phyloP scores from a whole-genome alignment of 495 filamentous ascomycete genomes.

The Aspergillus homomorphus region DNA sequence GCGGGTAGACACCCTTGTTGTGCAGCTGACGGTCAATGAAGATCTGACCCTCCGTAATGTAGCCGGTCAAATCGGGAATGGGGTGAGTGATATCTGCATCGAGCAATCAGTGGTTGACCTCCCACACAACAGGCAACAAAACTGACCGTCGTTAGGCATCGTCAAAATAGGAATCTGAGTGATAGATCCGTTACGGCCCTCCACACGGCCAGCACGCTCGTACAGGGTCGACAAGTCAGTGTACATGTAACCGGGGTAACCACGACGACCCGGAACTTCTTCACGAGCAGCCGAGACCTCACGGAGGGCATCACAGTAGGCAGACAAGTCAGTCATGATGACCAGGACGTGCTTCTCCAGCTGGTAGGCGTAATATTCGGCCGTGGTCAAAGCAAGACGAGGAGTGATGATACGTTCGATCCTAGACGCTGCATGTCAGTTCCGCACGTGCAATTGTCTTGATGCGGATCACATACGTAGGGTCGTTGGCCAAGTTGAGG shows the following conservation, averaged over 20 bases:
- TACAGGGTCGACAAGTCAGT: constrained; percentile 99
- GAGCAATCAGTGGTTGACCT: constrained; percentile 10
- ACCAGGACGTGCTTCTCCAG: constrained; percentile 99
- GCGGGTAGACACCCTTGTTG: constrained; percentile 97
- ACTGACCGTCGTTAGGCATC: constrained; percentile 93
- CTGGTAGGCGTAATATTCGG: constrained; percentile 99
- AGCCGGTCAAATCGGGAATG: constrained; percentile 97
- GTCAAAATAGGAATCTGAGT: constrained; percentile 98
- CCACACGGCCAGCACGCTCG: constrained; percentile 97
- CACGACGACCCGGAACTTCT: constrained; percentile 98
- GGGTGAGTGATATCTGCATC: constrained; percentile 91
- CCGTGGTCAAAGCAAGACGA: constrained; percentile 95
- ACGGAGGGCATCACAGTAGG: constrained; percentile 98
- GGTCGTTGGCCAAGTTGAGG: constrained; percentile 98
- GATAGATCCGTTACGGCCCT: constrained; percentile 96
- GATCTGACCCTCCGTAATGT: constrained; percentile 99
- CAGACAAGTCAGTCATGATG: constrained; percentile 95
- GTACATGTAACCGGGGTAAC: constrained; percentile 99
- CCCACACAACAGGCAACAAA: not conserved
- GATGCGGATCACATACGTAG: constrained; percentile 64
- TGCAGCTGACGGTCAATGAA: constrained; percentile 91
- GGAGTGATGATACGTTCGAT: constrained; percentile 99
- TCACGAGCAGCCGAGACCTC: constrained; percentile 97
- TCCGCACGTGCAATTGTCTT: not conserved
- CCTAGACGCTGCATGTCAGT: constrained; percentile 39